A percentile compares a stretch with the other conserved stretches of the same genome.
Conservation (phyloP, 345 rosid genomes). For the Aquilaria malaccensis region DNA sequence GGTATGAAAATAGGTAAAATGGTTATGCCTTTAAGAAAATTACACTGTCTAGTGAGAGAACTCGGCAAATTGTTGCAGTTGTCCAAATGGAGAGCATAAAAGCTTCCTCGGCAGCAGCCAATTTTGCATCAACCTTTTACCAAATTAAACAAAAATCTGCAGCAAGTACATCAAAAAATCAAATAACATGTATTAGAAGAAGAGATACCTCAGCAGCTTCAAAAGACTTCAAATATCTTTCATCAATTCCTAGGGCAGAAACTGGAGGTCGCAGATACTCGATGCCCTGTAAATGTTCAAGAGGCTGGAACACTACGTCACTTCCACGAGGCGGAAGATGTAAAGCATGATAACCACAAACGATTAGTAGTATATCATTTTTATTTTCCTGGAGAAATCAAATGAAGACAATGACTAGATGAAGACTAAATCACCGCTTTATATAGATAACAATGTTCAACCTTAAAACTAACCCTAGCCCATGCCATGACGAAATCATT, state of each 20-base stretch:
- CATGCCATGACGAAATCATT: slow-evolving; percentile 77
- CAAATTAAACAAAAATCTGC: slow-evolving; percentile 15
- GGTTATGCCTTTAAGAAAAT: slow-evolving; percentile 19
- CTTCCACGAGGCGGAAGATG: slow-evolving; percentile 63
- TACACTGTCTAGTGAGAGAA: slow-evolving; percentile 93
- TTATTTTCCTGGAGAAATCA: slow-evolving; percentile 58
- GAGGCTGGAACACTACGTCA: slow-evolving; percentile 69
- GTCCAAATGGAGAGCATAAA: slow-evolving; percentile 89
- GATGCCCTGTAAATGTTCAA: slow-evolving; percentile 85
- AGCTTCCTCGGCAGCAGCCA: slow-evolving; percentile 92
- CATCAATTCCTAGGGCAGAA: slow-evolving; percentile 49
- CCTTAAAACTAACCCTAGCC: slow-evolving; percentile 70
- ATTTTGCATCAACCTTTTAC: slow-evolving; percentile 53
- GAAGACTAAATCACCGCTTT: slow-evolving; percentile 10
- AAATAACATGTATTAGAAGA: not conserved
- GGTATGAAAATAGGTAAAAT: not conserved
- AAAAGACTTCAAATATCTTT: slow-evolving; percentile 30
- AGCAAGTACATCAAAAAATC: slow-evolving; percentile 10
- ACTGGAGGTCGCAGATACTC: slow-evolving; percentile 58
- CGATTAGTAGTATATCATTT: slow-evolving; percentile 67
- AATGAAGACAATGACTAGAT: slow-evolving; percentile 17
- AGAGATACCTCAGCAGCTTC: slow-evolving; percentile 65
- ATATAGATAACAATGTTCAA: slow-evolving; percentile 6
- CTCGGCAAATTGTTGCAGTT: slow-evolving; percentile 91
- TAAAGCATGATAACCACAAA: slow-evolving; percentile 80